These are phyloP conservation scores for Peronospora destructor DNA, from an alignment of 352 stramenopile genomes.

Conservation along the genomic window DNA sequence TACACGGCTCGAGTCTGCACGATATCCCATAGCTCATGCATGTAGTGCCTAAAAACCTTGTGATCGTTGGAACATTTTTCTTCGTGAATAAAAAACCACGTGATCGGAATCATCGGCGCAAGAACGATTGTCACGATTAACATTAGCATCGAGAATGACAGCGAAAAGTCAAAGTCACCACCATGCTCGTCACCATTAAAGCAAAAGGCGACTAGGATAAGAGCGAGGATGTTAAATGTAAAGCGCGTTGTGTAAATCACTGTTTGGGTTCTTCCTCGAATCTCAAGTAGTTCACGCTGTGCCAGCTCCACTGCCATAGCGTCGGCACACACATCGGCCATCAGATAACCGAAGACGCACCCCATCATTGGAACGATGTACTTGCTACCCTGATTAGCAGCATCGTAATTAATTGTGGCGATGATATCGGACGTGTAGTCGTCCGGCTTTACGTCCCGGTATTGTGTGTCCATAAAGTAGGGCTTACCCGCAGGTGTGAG, in stretches of 20 bases:
- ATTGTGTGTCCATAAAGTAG: slow-evolving; percentile 33
- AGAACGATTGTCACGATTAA: slow-evolving; percentile 30
- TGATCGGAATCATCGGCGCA: slow-evolving; percentile 30
- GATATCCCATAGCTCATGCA: slow-evolving; percentile 42
- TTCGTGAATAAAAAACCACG: slow-evolving; percentile 41
- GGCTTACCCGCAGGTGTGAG: slow-evolving; percentile 25
- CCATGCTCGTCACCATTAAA: slow-evolving; percentile 48
- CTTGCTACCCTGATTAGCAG: slow-evolving; percentile 26
- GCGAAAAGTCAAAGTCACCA: slow-evolving; percentile 39
- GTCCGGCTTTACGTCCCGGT: slow-evolving; percentile 33
- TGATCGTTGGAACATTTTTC: slow-evolving; percentile 19
- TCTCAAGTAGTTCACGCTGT: slow-evolving; percentile 36
- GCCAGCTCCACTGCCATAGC: slow-evolving; percentile 45
- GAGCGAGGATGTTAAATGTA: slow-evolving; percentile 30
- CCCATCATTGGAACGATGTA: slow-evolving; percentile 46
- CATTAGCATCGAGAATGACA: slow-evolving; percentile 41
- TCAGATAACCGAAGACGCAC: slow-evolving; percentile 38
- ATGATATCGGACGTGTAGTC: slow-evolving; percentile 39
- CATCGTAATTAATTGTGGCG: slow-evolving; percentile 33
- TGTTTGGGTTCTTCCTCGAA: slow-evolving; percentile 43
- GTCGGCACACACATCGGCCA: slow-evolving; percentile 44
- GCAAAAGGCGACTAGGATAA: slow-evolving; percentile 37
- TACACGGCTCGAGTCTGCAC: slow-evolving; percentile 43
- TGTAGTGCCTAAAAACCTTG: slow-evolving; percentile 39
- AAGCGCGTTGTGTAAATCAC: slow-evolving; percentile 45